Percentiles rank a stretch among this genome's conserved stretches.
Conservation (phyloP, 1,139 yeast genomes). For the Suhomyces atakaporum region DNA sequence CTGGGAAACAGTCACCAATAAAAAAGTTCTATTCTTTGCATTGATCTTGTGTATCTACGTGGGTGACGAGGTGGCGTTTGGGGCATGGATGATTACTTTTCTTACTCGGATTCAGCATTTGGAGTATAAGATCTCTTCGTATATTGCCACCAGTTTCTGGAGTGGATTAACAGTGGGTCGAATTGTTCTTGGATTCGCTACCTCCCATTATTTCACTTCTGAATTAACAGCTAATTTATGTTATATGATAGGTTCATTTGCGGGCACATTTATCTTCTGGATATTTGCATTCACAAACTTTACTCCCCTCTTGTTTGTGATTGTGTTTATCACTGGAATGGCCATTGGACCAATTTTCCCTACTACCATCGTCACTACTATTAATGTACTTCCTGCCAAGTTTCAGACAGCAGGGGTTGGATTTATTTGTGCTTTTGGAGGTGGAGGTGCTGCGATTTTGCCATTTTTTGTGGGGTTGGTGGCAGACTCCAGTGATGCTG, state of each 20-base stretch:
- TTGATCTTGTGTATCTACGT: constrained; percentile 57
- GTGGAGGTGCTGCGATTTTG: constrained; percentile 72
- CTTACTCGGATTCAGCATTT: constrained; percentile 50
- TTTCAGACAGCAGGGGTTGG: constrained; percentile 73
- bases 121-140: constrained; percentile 51
- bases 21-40: constrained; percentile 51
- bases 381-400: constrained; percentile 61
- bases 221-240: constrained; percentile 50
- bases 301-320: constrained; percentile 29
- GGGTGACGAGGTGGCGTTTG: constrained; percentile 71
- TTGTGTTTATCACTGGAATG: constrained; percentile 60
- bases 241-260: constrained; percentile 35
- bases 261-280: constrained; percentile 37
- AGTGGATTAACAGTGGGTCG: constrained; percentile 65
- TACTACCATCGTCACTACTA: constrained; percentile 65
- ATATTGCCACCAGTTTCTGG: constrained; percentile 68
- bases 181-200: constrained; percentile 58
- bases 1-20: constrained; percentile 40
- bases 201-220: constrained; percentile 48
- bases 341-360: constrained; percentile 84
- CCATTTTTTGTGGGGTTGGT: constrained; percentile 64
- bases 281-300: constrained; percentile 23
- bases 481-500: constrained; percentile 38
- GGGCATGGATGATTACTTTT: constrained; percentile 67
- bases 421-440: constrained; percentile 72